A percentile compares a stretch with the other conserved stretches of the same genome.
phyloP scores from a whole-genome alignment of 2,329 filamentous ascomycete genomes.

The Botrytis byssoidea region DNA sequence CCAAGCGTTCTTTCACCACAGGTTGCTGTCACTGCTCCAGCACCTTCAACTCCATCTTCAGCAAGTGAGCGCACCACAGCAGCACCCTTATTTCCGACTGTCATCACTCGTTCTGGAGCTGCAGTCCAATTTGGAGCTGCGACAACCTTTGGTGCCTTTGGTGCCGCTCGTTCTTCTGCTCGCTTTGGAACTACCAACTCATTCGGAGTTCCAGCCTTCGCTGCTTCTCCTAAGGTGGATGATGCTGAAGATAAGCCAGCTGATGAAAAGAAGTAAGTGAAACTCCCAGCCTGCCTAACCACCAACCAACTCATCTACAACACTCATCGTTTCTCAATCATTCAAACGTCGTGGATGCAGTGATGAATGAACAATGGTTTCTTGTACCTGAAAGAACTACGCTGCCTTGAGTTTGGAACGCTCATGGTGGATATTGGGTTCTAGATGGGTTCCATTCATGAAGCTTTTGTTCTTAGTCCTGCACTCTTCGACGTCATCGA shows the following conservation, averaged over 20 bases:
- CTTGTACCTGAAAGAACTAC: not conserved
- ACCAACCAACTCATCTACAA: not conserved
- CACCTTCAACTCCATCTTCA: not conserved
- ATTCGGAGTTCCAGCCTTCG: not conserved
- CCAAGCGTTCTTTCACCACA: not conserved
- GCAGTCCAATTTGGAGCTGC: not conserved
- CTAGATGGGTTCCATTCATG: not conserved
- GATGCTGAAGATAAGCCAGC: not conserved
- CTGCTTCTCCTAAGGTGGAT: not conserved
- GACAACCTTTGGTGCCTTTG: not conserved
- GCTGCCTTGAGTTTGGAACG: conserved; percentile 1
- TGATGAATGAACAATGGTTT: not conserved
- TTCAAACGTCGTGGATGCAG: not conserved
- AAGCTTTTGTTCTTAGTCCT: not conserved
- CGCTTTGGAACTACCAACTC: not conserved
- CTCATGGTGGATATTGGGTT: conserved; percentile 7
- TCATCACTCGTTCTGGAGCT: not conserved
- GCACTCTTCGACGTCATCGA: not conserved
- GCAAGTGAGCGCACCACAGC: too few relatives aligned
- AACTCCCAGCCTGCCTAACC: not conserved
- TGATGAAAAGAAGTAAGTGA: not conserved
- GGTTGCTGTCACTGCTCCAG: too few relatives aligned
- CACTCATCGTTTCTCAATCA: too few relatives aligned
- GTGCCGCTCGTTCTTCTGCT: not conserved
- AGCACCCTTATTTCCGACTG: too few relatives aligned